Evolutionary conservation across 1,284 basidiomycete species (phyloP).

Genomic region (Phellopilus nigrolimitatus): DNA sequence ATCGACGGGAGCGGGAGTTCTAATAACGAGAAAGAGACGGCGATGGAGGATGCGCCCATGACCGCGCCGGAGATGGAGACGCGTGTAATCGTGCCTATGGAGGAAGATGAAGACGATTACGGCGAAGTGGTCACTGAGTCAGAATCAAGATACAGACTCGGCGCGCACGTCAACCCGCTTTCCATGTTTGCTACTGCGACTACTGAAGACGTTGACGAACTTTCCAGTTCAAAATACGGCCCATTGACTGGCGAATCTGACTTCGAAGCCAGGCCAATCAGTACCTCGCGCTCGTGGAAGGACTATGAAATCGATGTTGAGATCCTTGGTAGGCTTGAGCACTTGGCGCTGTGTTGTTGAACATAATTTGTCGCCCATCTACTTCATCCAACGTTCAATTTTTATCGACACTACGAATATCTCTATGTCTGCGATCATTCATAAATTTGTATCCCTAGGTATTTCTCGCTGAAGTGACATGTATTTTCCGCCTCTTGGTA

Average conservation of each 20-base stretch:
- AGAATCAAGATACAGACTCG: conserved; percentile 9
- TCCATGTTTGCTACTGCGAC: conserved; percentile 18
- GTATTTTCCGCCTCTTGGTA: too few relatives aligned
- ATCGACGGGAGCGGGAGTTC: background rate
- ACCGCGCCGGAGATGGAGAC: background rate
- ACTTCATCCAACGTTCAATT: too few relatives aligned
- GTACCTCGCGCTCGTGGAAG: background rate
- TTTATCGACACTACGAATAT: background rate
- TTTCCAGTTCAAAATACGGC: background rate
- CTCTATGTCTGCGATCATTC: background rate
- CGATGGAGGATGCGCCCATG: background rate
- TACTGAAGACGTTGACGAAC: background rate
- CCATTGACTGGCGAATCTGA: background rate
- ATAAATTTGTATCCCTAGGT: background rate
- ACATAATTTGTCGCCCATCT: background rate
- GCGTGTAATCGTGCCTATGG: background rate
- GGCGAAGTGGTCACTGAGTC: conserved; percentile 4
- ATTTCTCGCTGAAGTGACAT: too few relatives aligned
- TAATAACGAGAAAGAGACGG: background rate
- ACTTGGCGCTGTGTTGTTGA: conserved; percentile 4
- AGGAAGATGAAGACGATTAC: conserved; percentile 18
- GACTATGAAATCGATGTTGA: background rate
- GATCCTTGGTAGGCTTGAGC: background rate
- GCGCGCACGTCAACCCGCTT: conserved; percentile 16
- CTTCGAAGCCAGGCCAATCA: background rate